Percentiles rank a stretch among this genome's conserved stretches.
These are phyloP conservation scores for Eucalyptus lansdowneana DNA, from an alignment of 345 rosid genomes.

Conservation along the genomic window DNA sequence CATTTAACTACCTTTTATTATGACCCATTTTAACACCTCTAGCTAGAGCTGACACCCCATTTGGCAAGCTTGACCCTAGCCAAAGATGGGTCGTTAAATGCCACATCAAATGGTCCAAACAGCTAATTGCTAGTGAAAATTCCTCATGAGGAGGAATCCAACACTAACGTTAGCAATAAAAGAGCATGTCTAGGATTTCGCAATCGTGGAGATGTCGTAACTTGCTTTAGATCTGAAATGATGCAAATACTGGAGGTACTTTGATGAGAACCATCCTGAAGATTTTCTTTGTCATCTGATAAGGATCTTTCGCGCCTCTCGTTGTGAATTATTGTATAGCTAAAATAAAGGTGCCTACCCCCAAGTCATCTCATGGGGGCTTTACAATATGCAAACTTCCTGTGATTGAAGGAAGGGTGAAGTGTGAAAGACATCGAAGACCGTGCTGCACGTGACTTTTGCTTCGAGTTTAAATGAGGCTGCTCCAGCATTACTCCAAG, in stretches of 20 bases:
- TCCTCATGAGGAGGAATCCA: background rate
- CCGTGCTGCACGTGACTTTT: background rate
- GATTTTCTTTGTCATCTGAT: background rate
- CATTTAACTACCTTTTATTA: too few species aligned
- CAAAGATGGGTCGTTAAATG: too few species aligned
- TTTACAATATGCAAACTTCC: background rate
- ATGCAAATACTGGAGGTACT: background rate
- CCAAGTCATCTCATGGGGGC: too few species aligned
- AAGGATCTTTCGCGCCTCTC: background rate
- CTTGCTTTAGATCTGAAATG: background rate
- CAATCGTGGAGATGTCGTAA: background rate
- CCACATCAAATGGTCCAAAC: background rate
- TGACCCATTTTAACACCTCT: too few species aligned
- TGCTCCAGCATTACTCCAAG: background rate
- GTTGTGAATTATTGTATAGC: background rate
- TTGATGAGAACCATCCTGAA: background rate
- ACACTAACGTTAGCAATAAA: background rate
- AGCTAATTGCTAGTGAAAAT: fast-evolving
- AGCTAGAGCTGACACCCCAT: background rate
- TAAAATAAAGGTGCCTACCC: background rate
- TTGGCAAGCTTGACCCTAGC: background rate
- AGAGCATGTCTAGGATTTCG: background rate
- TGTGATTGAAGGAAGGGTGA: background rate
- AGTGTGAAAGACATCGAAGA: background rate
- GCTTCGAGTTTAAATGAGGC: background rate